phyloP scores from a whole-genome alignment of 306 rosid genomes.

The Acacia acuminata region DNA sequence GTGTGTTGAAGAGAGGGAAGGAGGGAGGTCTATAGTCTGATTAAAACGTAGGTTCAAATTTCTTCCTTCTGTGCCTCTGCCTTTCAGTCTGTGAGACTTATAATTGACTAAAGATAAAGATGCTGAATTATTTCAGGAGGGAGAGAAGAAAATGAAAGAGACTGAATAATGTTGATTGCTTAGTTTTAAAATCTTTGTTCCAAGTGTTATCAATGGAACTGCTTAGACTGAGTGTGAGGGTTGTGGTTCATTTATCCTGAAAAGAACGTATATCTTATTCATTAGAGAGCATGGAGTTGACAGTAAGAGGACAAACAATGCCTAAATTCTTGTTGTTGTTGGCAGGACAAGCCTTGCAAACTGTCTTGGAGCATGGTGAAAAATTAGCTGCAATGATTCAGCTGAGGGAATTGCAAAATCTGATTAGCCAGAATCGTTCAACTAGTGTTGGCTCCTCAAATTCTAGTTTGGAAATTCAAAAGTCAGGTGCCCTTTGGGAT shows the following conservation, averaged over 20 bases:
- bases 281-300: background rate
- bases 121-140: conserved; percentile 8
- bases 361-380: conserved; percentile 92
- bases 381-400: conserved; percentile 91
- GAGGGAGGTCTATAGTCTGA: conserved; percentile 8
- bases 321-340: conserved; percentile 28
- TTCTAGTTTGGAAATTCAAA: conserved; percentile 55
- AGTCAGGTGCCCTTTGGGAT: conserved; percentile 97
- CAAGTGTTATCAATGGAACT: conserved; percentile 8
- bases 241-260: conserved; percentile 13
- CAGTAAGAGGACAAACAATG: conserved; percentile 16
- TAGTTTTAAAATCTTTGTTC: conserved; percentile 25
- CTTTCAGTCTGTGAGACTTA: conserved; percentile 12
- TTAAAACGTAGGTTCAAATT: background rate
- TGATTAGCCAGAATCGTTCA: conserved; percentile 74
- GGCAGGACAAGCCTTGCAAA: conserved; percentile 83
- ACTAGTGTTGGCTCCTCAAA: conserved; percentile 47
- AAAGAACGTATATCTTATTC: background rate
- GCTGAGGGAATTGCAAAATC: conserved; percentile 83
- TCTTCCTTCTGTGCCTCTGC: background rate
- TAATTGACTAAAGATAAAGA: background rate
- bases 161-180: conserved; percentile 8
- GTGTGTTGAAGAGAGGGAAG: background rate
- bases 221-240: background rate
- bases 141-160: background rate